Percentiles rank a stretch among this genome's conserved stretches.
These are phyloP conservation scores for Colletotrichum tropicicola DNA, from an alignment of 2,329 filamentous ascomycete species.

Conservation along the genomic window DNA sequence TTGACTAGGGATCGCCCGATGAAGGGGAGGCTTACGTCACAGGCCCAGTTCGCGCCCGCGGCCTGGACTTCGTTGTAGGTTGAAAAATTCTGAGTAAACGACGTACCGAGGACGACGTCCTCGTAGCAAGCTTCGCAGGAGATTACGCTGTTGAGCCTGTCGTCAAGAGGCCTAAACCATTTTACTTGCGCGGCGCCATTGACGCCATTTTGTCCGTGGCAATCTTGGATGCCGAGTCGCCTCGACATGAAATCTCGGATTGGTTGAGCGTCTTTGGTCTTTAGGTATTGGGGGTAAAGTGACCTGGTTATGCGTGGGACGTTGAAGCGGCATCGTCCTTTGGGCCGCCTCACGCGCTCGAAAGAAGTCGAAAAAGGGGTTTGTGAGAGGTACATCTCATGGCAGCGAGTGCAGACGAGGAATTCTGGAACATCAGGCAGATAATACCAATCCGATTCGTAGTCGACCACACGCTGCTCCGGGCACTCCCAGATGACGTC, in stretches of 20 bases:
- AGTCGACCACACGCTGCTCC: conserved; percentile 36
- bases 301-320: conserved; percentile 43
- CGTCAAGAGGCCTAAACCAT: conserved; percentile 35
- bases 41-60: conserved; percentile 40
- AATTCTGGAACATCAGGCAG: conserved; percentile 39
- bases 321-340: conserved; percentile 40
- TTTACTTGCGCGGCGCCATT: conserved; percentile 37
- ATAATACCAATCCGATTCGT: conserved; percentile 43
- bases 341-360: conserved; percentile 31
- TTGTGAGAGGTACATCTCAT: conserved; percentile 44
- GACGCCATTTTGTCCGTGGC: conserved; percentile 36
- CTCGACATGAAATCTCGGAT: conserved; percentile 39
- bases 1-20: conserved; percentile 32
- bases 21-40: conserved; percentile 40
- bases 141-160: conserved; percentile 10
- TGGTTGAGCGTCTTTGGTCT: conserved; percentile 34
- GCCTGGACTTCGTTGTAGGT: conserved; percentile 34
- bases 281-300: conserved; percentile 43
- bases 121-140: conserved; percentile 30
- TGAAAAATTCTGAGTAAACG: conserved; percentile 4
- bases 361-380: conserved; percentile 43
- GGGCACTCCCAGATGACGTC: conserved; percentile 40
- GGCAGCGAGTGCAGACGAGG: conserved; percentile 51
- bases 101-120: conserved; percentile 21
- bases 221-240: conserved; percentile 37